Evolutionary conservation across 2,329 filamentous ascomycete genomes (phyloP).

Genomic region (Rhytidhysteron rufulum): DNA sequence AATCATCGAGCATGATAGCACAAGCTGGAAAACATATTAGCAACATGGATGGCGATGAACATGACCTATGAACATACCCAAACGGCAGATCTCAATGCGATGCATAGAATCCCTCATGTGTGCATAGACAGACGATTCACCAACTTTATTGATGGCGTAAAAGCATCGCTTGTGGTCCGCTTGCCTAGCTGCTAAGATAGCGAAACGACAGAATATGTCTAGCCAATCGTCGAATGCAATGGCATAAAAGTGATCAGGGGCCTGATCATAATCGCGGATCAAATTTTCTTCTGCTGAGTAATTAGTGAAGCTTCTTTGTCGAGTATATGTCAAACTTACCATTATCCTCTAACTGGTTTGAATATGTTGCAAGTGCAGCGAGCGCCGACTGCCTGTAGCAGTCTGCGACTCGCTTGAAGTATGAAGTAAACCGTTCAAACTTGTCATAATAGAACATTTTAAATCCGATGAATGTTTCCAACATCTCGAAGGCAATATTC

Average conservation of each 20-base stretch:
- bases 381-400: conserved; percentile 32
- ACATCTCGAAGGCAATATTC: conserved; percentile 54
- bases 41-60: conserved; percentile 7
- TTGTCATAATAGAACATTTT: conserved; percentile 54
- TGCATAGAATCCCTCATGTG: conserved; percentile 65
- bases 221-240: conserved; percentile 84
- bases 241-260: conserved; percentile 63
- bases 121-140: conserved; percentile 78
- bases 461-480: conserved; percentile 59
- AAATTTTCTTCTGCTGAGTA: conserved; percentile 20
- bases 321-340: conserved; percentile 17
- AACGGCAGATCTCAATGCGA: conserved; percentile 72
- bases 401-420: conserved; percentile 32
- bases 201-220: conserved; percentile 84
- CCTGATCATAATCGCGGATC: conserved; percentile 12
- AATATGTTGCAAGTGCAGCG: conserved; percentile 30
- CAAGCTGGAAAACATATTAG: conserved; percentile 56
- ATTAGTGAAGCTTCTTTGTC: background rate
- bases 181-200: conserved; percentile 67
- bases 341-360: conserved; percentile 32
- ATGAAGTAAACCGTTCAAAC: conserved; percentile 40
- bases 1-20: conserved; percentile 74
- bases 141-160: conserved; percentile 71
- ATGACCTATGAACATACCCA: conserved; percentile 53
- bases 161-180: conserved; percentile 71